Percentiles rank a stretch among this genome's conserved stretches.
These are phyloP conservation scores for Xerophyta viscosa DNA, from an alignment of 106 monocot species.

Conservation along the genomic window DNA sequence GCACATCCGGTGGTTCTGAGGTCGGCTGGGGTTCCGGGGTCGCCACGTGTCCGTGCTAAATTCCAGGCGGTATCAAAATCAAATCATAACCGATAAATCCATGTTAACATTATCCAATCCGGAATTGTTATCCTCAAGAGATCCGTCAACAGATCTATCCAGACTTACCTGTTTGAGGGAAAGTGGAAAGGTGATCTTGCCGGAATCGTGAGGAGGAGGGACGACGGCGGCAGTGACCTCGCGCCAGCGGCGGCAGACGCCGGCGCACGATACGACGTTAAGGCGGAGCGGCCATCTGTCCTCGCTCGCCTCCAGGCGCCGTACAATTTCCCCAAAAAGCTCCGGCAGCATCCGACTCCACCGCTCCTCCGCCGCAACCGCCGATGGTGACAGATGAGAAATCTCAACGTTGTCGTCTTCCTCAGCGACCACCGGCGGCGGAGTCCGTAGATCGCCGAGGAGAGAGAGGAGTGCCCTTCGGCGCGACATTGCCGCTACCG, in stretches of 20 bases:
- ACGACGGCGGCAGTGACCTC: constrained; percentile 56
- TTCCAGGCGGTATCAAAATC: no score
- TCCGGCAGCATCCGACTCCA: constrained; percentile 86
- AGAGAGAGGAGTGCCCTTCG: constrained; percentile 7
- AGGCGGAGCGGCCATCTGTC: constrained; percentile 67
- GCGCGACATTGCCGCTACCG: constrained; percentile 8
- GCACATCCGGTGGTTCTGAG: no score
- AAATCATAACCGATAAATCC: neutral
- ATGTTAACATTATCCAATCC: no score
- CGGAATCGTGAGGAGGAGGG: constrained; percentile 38
- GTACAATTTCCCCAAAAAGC: constrained; percentile 72
- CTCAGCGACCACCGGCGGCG: no score
- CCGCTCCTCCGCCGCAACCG: constrained; percentile 25
- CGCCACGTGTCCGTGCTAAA: no score
- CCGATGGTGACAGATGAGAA: no score
- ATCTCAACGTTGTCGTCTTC: no score
- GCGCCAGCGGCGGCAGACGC: constrained; percentile 76
- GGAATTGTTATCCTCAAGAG: no score
- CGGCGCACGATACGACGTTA: constrained; percentile 73
- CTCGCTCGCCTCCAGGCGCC: constrained; percentile 59
- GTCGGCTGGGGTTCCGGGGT: no score
- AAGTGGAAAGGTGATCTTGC: constrained; percentile 85
- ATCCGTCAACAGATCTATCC: neutral
- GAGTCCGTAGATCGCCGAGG: neutral
- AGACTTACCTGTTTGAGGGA: constrained; percentile 72